Base-by-base conservation (phyloP, 139 green algal genomes). In the Chlorella vulgaris region DNA sequence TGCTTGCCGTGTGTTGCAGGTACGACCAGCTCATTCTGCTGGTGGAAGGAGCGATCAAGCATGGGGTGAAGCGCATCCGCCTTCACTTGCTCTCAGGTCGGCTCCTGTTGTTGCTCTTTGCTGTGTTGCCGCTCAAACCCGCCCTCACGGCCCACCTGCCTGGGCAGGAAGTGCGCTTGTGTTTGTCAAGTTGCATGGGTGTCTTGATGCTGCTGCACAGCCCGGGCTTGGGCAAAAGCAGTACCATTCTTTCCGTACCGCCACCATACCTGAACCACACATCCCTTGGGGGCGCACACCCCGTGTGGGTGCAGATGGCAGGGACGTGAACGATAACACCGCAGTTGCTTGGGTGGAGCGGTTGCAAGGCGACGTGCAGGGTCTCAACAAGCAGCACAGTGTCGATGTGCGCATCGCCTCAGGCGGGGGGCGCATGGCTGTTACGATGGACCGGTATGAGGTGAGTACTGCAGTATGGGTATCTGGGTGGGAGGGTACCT, bases 401-500 rank as follows among this genome's bases (percentile, higher is more conserved):
- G 86, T 65, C 13, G 95, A 99, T 75, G 91, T 89, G 6, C 81
- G 86, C 40, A 96, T 99, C 74, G 96, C 95, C 1, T 97, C 91
- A 0, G 96, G 96, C 3, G 96, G 95, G 36, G 96, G 96, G 15
- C 89, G 96, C 85, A 99, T 99, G 96, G 29, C 85, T 18, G 88
- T 96, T 26, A 98, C 93, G 51, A 99, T 99, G 96, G 95, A 98
- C 71, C 89, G 95, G 18, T 98, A 98, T 70, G 95, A 98, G 92
- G 92, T 94, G 77, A 0, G 84, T 0, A 26, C 0, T 3, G 4
- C 28, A 10, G 2, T 15, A 58, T 58, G 47, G 10, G 47, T 58
- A 15, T 58, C 13, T 15, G 47, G 47, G 10, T 58, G 13, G 15
- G 47, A 58, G 47, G 47, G 47, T 58, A 58, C 47, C 10, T 24